phyloP scores from a whole-genome alignment of 257 asterid genomes.

The Fraxinus anomala region DNA sequence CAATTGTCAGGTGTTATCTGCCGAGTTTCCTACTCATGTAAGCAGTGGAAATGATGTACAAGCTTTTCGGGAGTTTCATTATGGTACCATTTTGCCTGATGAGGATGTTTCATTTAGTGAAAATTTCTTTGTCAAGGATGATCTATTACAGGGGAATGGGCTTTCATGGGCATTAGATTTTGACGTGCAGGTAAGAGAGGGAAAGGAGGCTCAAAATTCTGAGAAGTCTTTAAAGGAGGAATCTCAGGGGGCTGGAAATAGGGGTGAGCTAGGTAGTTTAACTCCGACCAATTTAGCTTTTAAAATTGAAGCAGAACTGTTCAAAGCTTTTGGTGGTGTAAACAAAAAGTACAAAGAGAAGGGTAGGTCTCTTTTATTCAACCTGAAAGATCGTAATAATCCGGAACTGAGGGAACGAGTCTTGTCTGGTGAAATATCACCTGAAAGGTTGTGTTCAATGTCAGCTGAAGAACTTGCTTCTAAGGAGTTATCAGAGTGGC shows the following conservation, averaged over 20 bases:
- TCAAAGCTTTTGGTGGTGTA: constrained; percentile 76
- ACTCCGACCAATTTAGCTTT: constrained; percentile 60
- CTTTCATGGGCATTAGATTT: constrained; percentile 95
- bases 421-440: constrained; percentile 78
- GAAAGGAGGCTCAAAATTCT: constrained; percentile 43
- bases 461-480: constrained; percentile 99
- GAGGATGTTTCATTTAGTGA: constrained; percentile 71
- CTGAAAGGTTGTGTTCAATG: constrained; percentile 88
- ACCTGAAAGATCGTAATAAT: constrained; percentile 87
- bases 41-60: constrained; percentile 41
- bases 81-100: constrained; percentile 54
- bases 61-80: constrained; percentile 52
- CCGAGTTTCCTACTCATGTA: constrained; percentile 44
- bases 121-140: constrained; percentile 81
- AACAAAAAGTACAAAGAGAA: constrained; percentile 95
- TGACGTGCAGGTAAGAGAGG: constrained; percentile 57
- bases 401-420: constrained; percentile 94
- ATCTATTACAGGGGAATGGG: constrained; percentile 96
- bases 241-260: constrained; percentile 29
- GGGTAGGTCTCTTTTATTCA: constrained; percentile 93
- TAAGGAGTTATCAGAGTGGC: constrained; percentile 94
- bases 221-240: constrained; percentile 44
- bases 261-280: constrained; percentile 25
- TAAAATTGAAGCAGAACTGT: constrained; percentile 75
- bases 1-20: constrained; percentile 40